Conservation (phyloP, 306 rosid species). For the Citrullus mucosospermus region DNA sequence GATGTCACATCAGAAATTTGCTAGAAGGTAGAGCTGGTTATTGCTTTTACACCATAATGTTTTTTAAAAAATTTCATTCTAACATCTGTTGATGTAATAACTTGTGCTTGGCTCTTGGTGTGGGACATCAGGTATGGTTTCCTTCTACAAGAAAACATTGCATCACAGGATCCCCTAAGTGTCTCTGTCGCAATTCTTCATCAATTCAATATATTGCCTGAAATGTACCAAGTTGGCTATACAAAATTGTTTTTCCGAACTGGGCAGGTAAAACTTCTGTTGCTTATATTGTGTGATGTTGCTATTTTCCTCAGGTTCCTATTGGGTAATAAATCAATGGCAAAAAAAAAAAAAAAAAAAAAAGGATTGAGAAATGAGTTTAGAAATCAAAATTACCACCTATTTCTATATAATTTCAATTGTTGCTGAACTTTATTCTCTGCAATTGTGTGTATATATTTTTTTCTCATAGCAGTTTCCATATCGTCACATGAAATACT, state of each 20-base stretch:
- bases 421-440: neutral
- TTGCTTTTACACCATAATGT: neutral
- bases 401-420: neutral
- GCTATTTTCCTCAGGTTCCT: neutral
- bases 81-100: neutral
- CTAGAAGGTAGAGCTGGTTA: conserved; percentile 51
- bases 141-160: conserved; percentile 72
- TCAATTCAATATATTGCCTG: conserved; percentile 89
- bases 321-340: neutral
- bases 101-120: neutral
- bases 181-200: conserved; percentile 99
- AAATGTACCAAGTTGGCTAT: conserved; percentile 99
- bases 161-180: conserved; percentile 88
- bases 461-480: neutral
- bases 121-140: conserved; percentile 71
- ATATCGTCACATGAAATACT: neutral
- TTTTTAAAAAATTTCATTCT: neutral
- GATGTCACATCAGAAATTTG: conserved; percentile 91
- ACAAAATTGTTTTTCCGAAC: conserved; percentile 94
- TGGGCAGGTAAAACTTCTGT: conserved; percentile 61
- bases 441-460: neutral
- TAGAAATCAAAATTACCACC: neutral
- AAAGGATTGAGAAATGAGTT: neutral
- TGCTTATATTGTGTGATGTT: neutral
- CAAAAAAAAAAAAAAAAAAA: too few relatives aligned